Evolutionary conservation across 2,329 filamentous ascomycete genomes (phyloP).

Genomic region (Stachybotrys chartarum): DNA sequence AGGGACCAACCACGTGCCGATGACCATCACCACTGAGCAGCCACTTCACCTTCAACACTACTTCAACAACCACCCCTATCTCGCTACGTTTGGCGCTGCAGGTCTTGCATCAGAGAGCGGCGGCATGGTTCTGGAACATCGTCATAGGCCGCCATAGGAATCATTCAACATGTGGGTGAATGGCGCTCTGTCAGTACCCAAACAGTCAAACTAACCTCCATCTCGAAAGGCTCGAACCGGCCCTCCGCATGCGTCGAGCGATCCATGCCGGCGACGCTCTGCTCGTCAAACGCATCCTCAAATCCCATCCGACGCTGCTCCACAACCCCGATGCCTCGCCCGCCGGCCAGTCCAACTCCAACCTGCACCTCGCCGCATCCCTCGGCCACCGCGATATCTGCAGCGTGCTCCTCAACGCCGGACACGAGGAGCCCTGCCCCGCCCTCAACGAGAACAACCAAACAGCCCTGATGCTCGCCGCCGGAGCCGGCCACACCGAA

Average conservation of each 20-base stretch:
- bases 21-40: too few species aligned
- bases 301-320: constrained; percentile 61
- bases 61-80: too few species aligned
- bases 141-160: too few species aligned
- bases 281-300: constrained; percentile 71
- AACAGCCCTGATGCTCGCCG: constrained; percentile 76
- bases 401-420: constrained; percentile 61
- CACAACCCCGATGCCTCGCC: constrained; percentile 72
- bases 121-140: too few species aligned
- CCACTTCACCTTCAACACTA: too few species aligned
- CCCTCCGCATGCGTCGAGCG: constrained; percentile 71
- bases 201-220: too few species aligned
- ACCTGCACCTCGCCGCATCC: constrained; percentile 71
- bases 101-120: too few species aligned
- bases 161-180: too few species aligned
- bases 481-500: constrained; percentile 61
- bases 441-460: constrained; percentile 74
- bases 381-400: constrained; percentile 65
- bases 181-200: too few species aligned
- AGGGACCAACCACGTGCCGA: too few species aligned
- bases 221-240: constrained; percentile 61
- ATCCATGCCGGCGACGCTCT: constrained; percentile 67
- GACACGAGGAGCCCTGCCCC: constrained; percentile 67
- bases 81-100: too few species aligned
- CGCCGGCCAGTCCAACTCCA: constrained; percentile 68